A percentile compares a stretch with the other conserved stretches of the same genome.
Conservation (phyloP, 768 basidiomycete genomes). For the Russula brevipes region DNA sequence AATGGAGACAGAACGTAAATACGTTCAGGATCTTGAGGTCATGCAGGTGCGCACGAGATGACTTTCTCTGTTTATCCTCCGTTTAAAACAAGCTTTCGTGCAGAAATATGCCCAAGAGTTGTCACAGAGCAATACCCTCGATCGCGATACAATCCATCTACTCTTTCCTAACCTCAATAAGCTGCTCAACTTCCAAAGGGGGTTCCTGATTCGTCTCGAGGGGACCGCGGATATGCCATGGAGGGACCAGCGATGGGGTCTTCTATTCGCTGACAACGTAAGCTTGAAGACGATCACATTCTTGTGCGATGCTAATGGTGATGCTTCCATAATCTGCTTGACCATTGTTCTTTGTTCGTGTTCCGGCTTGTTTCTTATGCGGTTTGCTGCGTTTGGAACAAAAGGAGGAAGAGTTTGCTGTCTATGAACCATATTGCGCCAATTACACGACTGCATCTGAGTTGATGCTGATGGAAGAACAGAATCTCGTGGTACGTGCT, state of each 20-base stretch:
- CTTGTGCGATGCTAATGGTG: conserved; percentile 36
- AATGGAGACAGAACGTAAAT: conserved; percentile 92
- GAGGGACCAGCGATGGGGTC: conserved; percentile 84
- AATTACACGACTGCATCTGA: conserved; percentile 88
- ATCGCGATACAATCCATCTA: conserved; percentile 92
- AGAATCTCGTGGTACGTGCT: conserved; percentile 71
- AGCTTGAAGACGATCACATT: conserved; percentile 35
- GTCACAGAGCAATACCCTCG: conserved; percentile 75
- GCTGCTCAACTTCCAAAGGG: conserved; percentile 92
- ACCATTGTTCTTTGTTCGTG: conserved; percentile 32
- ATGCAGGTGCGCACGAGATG: conserved; percentile 67
- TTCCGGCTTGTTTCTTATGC: conserved; percentile 14
- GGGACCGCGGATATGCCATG: conserved; percentile 77
- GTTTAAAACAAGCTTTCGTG: conserved; percentile 22
- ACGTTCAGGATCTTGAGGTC: conserved; percentile 92
- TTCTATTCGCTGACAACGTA: conserved; percentile 77
- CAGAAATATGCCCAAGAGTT: conserved; percentile 88
- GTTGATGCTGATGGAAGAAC: conserved; percentile 79
- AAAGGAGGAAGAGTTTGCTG: conserved; percentile 93
- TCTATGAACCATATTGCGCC: conserved; percentile 96
- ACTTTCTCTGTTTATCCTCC: neutral
- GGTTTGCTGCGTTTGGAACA: conserved; percentile 36
- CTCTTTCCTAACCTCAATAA: conserved; percentile 95
- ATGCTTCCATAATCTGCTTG: conserved; percentile 40
- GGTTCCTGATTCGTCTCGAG: conserved; percentile 87